Conservation (phyloP, 805 yeast species). For the Kuraishia cidri region DNA sequence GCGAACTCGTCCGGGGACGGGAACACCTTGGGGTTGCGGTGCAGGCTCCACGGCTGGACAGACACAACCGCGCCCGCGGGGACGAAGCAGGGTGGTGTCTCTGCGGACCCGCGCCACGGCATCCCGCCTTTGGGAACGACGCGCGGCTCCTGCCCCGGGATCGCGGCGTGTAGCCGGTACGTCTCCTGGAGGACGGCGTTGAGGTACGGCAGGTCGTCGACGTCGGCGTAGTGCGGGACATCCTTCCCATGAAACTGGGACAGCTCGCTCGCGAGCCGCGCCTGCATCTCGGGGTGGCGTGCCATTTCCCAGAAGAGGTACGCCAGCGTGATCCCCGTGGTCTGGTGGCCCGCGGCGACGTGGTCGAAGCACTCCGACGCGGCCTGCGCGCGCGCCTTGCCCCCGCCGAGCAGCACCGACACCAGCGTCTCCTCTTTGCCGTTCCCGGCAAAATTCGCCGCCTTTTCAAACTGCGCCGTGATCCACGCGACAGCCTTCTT, state of each 20-base stretch:
- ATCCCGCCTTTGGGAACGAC: conserved; percentile 26
- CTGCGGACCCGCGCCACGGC: conserved; percentile 15
- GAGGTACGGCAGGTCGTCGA: conserved; percentile 49
- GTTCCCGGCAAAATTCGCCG: conserved; percentile 9
- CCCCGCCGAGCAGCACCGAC: conserved; percentile 11
- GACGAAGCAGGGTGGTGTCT: conserved; percentile 17
- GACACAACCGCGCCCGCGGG: conserved; percentile 52
- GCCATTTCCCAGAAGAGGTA: conserved; percentile 53
- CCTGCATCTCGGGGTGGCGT: conserved; percentile 36
- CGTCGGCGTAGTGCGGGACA: conserved; percentile 22
- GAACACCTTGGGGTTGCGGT: conserved; percentile 40
- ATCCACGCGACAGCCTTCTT: conserved; percentile 36
- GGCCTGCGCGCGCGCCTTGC: conserved; percentile 14
- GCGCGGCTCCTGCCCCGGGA: conserved; percentile 70
- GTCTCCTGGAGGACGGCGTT: conserved; percentile 57
- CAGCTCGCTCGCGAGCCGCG: conserved; percentile 34
- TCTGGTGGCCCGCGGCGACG: conserved; percentile 71
- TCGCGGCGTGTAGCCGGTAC: conserved; percentile 56
- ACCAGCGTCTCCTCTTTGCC: conserved; percentile 12
- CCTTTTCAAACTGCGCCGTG: conserved; percentile 15
- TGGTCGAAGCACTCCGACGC: conserved; percentile 53
- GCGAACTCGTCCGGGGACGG: conserved; percentile 39
- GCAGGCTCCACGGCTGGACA: conserved; percentile 60
- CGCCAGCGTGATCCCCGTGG: conserved; percentile 59
- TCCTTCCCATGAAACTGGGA: conserved; percentile 21